Evolutionary conservation across 179 eudicot species (phyloP).

Genomic region (Carnegiea gigantea): DNA sequence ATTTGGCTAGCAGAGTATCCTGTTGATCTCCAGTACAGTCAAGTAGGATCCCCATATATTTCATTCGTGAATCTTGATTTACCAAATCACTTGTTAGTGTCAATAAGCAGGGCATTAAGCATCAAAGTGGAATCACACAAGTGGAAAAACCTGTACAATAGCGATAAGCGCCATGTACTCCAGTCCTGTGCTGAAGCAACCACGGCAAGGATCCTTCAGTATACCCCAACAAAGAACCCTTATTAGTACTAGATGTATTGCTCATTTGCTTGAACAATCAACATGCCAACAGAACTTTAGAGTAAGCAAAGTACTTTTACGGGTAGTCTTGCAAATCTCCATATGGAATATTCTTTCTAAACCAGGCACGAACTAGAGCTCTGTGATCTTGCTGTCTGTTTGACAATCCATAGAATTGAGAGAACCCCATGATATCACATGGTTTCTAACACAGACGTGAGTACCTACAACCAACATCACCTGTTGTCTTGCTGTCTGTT

Average conservation of each 20-base stretch:
- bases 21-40: slow-evolving; percentile 18
- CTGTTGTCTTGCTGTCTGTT: no score
- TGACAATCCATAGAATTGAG: neutral
- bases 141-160: slow-evolving; percentile 20
- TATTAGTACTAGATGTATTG: slow-evolving; percentile 12
- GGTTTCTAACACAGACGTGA: neutral
- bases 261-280: neutral
- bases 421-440: neutral
- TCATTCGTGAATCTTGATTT: slow-evolving; percentile 20
- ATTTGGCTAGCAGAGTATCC: slow-evolving; percentile 24
- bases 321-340: neutral
- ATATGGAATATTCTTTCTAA: neutral
- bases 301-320: neutral
- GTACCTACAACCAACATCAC: neutral
- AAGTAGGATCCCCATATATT: slow-evolving; percentile 16
- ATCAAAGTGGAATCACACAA: slow-evolving; percentile 10
- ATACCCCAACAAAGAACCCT: slow-evolving; percentile 14
- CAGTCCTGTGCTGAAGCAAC: neutral
- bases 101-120: slow-evolving; percentile 15
- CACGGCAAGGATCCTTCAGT: neutral
- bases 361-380: neutral
- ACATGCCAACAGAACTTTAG: slow-evolving; percentile 1
- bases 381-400: neutral
- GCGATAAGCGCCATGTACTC: no score
- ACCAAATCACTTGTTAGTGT: slow-evolving; percentile 22